Evolutionary conservation across 139 green algal genomes (phyloP).

Genomic region (Volvox africanus): DNA sequence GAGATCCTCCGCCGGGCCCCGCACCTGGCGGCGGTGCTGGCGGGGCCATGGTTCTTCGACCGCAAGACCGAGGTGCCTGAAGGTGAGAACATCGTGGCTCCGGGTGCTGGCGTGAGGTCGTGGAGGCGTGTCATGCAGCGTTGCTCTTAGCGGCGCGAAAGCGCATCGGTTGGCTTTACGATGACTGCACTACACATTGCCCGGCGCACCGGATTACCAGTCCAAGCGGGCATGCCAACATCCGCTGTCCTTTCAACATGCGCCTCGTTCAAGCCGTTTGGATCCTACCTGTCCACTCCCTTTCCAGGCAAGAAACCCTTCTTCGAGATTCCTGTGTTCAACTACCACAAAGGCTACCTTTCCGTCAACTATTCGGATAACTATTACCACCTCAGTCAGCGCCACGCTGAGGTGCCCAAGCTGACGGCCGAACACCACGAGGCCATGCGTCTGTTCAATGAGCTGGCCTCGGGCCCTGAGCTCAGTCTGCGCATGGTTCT

Average conservation of each 20-base stretch:
- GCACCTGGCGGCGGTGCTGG: slow-evolving; percentile 57
- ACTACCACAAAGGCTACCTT: slow-evolving; percentile 67
- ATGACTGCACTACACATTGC: too few relatives aligned
- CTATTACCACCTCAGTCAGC: slow-evolving; percentile 72
- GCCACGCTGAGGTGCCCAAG: slow-evolving; percentile 68
- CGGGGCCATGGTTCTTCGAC: slow-evolving; percentile 68
- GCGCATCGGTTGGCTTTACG: too few relatives aligned
- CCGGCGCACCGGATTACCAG: too few relatives aligned
- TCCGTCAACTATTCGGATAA: slow-evolving; percentile 64
- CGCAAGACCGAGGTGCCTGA: slow-evolving; percentile 61
- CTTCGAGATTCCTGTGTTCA: slow-evolving; percentile 75
- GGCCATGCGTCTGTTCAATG: slow-evolving; percentile 63
- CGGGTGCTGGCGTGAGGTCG: too few relatives aligned
- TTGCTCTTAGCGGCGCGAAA: too few relatives aligned
- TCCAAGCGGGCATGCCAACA: too few relatives aligned
- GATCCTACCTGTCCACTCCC: not conserved
- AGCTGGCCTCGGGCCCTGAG: slow-evolving; percentile 60
- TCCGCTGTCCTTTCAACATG: too few relatives aligned
- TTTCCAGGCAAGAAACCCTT: slow-evolving; percentile 65
- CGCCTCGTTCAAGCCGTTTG: not conserved
- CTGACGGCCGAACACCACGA: slow-evolving; percentile 13
- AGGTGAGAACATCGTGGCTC: not conserved
- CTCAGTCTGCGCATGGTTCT: slow-evolving; percentile 68
- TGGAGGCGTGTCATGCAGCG: too few relatives aligned
- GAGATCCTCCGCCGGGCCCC: slow-evolving; percentile 61